These are phyloP conservation scores for Diplodia corticola DNA, from an alignment of 2,329 filamentous ascomycete species.

Conservation along the genomic window DNA sequence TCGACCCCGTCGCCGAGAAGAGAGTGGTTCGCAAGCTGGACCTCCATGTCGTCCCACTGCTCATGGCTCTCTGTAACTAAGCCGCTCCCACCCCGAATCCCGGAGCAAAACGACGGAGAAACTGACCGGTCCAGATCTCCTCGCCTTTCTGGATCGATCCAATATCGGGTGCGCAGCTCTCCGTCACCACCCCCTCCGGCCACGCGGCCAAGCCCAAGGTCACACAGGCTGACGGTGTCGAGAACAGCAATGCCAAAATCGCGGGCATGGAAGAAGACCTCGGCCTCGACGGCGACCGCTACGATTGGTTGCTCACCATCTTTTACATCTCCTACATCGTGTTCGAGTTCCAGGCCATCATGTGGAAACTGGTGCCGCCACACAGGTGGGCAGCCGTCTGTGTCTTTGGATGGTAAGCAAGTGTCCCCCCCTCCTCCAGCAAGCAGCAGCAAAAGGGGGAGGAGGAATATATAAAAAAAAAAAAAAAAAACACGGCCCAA, in stretches of 20 bases:
- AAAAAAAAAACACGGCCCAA: too few relatives aligned
- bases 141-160: conserved; percentile 40
- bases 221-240: conserved; percentile 6
- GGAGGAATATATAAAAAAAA: too few relatives aligned
- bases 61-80: conserved; percentile 33
- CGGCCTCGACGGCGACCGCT: conserved; percentile 29
- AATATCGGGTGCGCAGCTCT: conserved; percentile 38
- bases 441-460: neutral
- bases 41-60: conserved; percentile 35
- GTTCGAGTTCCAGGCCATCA: conserved; percentile 39
- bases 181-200: neutral
- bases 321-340: conserved; percentile 43
- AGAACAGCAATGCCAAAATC: conserved; percentile 40
- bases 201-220: neutral
- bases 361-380: conserved; percentile 41
- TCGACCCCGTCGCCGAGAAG: conserved; percentile 28
- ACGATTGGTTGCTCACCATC: conserved; percentile 41
- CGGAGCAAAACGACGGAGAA: neutral
- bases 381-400: conserved; percentile 39
- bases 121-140: conserved; percentile 28
- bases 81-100: neutral
- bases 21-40: conserved; percentile 36
- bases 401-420: conserved; percentile 35
- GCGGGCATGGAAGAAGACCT: conserved; percentile 43
- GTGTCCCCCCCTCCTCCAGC: neutral